Base-by-base conservation (phyloP, 1,139 yeast species). In the Pichia cactophila region DNA sequence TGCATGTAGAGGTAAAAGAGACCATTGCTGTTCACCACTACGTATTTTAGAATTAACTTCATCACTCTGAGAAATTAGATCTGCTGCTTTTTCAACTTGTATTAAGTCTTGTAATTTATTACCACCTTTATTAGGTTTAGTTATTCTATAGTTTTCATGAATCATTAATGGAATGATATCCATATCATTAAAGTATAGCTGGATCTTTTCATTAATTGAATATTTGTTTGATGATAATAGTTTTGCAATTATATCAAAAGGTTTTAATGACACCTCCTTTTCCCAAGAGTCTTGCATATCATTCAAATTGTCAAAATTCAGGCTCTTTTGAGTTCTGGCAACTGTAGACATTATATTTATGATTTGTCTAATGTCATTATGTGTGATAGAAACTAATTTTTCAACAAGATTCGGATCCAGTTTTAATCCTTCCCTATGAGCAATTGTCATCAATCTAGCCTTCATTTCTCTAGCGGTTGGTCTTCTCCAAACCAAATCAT, bases 151-250 rank as follows among this genome's bases (percentile, higher is more conserved):
- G 67, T 94, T 94, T 64, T 94, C 98, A 63, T 92, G 97, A 45
- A 94, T 78, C 97, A 94, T 92, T 54, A 92, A 73, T 3, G 98
- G 98, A 0, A 95, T 81, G 64, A 94, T 83, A 63, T 90, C 97
- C 66, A 88, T 88, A 66, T 94, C 98, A 66, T 89, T 90, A 70
- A 94, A 94, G 65, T 90, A 94, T 50, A 88, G 73, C 61, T 86
- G 92, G 60, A 92, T 83, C 63, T 89, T 87, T 56, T 89, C 96
- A 64, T 84, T 86, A 55, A 92, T 67, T 50, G 74, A 72, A 5
- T 77, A 74, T 20, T 79, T 71, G 66, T 81, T 86, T 9, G 79
- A 73, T 26, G 77, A 78, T 45, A 92, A 72, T 44, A 88, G 68
- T 58, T 78, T 77, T n/a, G 81, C 83, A 1, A 86, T 77, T 54